Conservation (phyloP, 1,284 basidiomycete species). For the Rhizopogon parksii region DNA sequence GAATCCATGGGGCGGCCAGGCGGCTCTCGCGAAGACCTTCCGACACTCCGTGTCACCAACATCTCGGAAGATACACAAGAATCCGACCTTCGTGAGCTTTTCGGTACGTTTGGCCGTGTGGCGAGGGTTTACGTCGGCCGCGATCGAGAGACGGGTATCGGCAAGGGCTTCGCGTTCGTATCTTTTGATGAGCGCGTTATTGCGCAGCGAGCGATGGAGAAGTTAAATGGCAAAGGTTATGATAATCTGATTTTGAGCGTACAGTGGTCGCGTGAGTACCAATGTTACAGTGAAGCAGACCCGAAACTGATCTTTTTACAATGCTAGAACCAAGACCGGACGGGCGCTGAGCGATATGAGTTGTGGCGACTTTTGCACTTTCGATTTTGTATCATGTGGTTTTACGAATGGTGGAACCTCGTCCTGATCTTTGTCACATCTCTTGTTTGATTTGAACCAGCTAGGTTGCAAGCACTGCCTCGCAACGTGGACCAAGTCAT, state of each 20-base stretch:
- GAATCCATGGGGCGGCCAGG: conserved; percentile 68
- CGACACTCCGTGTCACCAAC: conserved; percentile 96
- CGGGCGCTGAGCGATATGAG: conserved; percentile 23
- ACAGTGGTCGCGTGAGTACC: conserved; percentile 76
- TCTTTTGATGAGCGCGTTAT: conserved; percentile 81
- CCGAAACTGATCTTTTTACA: conserved; percentile 1
- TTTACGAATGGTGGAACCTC: neutral
- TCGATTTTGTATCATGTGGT: neutral
- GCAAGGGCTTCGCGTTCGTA: conserved; percentile 96
- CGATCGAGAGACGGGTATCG: conserved; percentile 90
- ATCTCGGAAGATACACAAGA: conserved; percentile 95
- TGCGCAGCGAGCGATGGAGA: conserved; percentile 88
- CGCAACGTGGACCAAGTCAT: too few relatives aligned
- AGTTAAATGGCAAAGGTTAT: conserved; percentile 89
- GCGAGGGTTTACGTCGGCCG: conserved; percentile 91
- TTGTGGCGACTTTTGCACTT: neutral
- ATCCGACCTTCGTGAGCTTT: conserved; percentile 89
- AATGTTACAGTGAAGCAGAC: neutral
- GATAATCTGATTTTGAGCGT: conserved; percentile 85
- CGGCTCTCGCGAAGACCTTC: conserved; percentile 79
- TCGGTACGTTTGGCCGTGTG: conserved; percentile 78
- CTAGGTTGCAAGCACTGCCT: neutral
- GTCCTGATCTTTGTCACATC: neutral
- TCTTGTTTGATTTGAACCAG: neutral
- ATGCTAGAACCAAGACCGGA: conserved; percentile 37